Evolutionary conservation across 495 filamentous ascomycete species (phyloP).

Genomic region (Annulohypoxylon bovei): DNA sequence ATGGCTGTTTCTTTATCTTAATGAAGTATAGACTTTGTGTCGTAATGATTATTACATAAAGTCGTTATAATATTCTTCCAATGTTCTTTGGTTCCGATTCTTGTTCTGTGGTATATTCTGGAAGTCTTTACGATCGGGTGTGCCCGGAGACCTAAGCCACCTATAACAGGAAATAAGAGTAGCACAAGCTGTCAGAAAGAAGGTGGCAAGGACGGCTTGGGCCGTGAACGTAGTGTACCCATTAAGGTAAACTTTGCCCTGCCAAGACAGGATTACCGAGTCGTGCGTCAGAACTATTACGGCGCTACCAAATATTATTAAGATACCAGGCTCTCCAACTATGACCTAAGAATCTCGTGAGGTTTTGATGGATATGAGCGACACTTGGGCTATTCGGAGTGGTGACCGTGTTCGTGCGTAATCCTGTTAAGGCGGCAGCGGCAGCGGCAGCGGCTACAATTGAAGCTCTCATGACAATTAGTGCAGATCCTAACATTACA

Average conservation of each 20-base stretch:
- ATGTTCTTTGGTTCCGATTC: neutral
- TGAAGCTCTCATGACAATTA: slow-evolving; percentile 2
- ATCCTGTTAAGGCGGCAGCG: neutral
- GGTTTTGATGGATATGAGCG: neutral
- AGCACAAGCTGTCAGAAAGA: slow-evolving; percentile 13
- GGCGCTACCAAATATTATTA: slow-evolving; percentile 3
- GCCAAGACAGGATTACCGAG: slow-evolving; percentile 19
- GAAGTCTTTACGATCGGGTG: neutral
- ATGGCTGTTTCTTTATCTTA: neutral
- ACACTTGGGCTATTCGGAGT: neutral
- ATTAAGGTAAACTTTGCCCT: slow-evolving; percentile 35
- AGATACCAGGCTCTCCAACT: neutral
- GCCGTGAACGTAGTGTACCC: slow-evolving; percentile 1
- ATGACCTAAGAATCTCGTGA: neutral
- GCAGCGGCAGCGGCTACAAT: neutral
- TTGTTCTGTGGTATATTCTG: neutral
- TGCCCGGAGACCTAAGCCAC: neutral
- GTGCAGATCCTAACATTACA: slow-evolving; percentile 13
- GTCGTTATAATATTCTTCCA: neutral
- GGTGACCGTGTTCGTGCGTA: neutral
- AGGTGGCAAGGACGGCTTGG: neutral
- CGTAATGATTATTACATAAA: neutral
- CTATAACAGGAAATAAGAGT: slow-evolving; percentile 3
- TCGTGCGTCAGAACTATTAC: slow-evolving; percentile 1
- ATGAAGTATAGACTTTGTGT: neutral